Evolutionary conservation across 225 moss, liverwort and hornwort genomes (phyloP).

Genomic region (Ulota crispa): DNA sequence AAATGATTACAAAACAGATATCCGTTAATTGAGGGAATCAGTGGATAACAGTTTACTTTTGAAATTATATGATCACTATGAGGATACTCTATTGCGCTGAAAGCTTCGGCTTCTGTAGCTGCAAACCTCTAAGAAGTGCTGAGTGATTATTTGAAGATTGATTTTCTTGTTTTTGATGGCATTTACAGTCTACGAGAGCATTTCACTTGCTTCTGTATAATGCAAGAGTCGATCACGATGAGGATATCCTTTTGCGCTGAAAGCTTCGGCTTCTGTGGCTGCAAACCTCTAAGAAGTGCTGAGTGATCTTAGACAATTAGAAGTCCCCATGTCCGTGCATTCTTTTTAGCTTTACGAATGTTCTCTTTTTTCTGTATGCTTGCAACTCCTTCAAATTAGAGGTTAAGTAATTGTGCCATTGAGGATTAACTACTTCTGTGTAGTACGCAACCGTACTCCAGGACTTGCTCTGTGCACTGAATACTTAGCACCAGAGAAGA

Average conservation of each 20-base stretch:
- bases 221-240: background rate
- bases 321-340: too few relatives aligned
- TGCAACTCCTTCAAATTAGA: too few relatives aligned
- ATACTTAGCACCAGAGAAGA: too few relatives aligned
- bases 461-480: too few relatives aligned
- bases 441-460: too few relatives aligned
- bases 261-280: constrained; percentile 21
- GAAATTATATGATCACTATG: background rate
- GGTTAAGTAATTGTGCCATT: too few relatives aligned
- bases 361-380: too few relatives aligned
- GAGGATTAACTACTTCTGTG: too few relatives aligned
- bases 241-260: constrained; percentile 24
- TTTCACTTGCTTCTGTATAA: fast-evolving
- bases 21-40: constrained; percentile 45
- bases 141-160: background rate
- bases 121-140: constrained; percentile 48
- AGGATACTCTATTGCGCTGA: constrained; percentile 5
- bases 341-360: too few relatives aligned
- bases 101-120: constrained; percentile 13
- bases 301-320: constrained; percentile 13
- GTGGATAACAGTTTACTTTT: fast-evolving
- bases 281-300: constrained; percentile 54
- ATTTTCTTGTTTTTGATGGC: fast-evolving
- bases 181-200: fast-evolving
- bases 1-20: constrained; percentile 42